A percentile compares a stretch with the other conserved stretches of the same genome.
Conservation (phyloP, 371 early-diverging fungal genomes). For the Vairimorpha ceranae region DNA sequence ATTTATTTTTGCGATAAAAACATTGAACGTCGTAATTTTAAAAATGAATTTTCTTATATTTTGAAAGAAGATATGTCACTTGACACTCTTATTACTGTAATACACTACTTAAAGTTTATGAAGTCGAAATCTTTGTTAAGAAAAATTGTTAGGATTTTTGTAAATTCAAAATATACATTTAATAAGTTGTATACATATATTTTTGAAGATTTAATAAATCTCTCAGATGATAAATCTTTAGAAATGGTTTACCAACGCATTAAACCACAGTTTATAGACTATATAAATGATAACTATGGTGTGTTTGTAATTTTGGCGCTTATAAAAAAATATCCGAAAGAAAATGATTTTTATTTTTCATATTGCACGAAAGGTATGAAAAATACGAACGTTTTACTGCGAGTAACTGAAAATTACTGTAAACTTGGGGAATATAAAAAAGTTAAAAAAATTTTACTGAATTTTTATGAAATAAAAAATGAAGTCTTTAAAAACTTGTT, state of each 20-base stretch:
- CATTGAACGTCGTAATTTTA: not conserved
- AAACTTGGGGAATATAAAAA: conserved; percentile 2
- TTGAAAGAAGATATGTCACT: not conserved
- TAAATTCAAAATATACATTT: conserved; percentile 6
- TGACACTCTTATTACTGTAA: conserved; percentile 32
- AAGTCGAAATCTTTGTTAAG: conserved; percentile 14
- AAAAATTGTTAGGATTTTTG: conserved; percentile 14
- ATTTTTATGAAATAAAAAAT: conserved; percentile 7
- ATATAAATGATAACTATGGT: conserved; percentile 36
- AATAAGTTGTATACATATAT: conserved; percentile 37
- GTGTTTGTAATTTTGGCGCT: conserved; percentile 53
- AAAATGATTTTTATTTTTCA: conserved; percentile 14
- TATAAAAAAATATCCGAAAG: conserved; percentile 25
- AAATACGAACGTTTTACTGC: conserved; percentile 48
- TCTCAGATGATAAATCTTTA: conserved; percentile 26
- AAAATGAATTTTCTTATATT: conserved; percentile 6
- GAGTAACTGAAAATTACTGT: conserved; percentile 1
- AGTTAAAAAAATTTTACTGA: conserved; percentile 10
- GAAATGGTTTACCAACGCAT: conserved; percentile 39
- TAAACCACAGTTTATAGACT: conserved; percentile 18
- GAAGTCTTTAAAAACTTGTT: conserved; percentile 16
- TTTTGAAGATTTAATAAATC: conserved; percentile 50
- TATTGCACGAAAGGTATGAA: not conserved
- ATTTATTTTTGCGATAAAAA: not conserved
- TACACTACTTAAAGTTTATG: conserved; percentile 17